Evolutionary conservation across 139 green algal species (phyloP).

Genomic region (Chlorella vulgaris): DNA sequence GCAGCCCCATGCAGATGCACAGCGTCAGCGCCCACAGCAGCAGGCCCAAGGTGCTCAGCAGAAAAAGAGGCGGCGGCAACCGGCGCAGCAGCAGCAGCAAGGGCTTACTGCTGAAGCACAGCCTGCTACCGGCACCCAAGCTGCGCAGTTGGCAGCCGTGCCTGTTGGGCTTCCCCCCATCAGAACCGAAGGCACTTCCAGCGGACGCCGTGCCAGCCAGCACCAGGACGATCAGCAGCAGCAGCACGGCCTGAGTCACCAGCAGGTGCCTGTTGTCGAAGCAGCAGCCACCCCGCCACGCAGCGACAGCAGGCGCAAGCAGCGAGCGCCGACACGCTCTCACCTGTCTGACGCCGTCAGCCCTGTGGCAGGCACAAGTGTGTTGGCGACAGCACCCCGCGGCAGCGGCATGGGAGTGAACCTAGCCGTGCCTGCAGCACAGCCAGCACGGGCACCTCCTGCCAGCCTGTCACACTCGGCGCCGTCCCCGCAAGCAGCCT

Average conservation of each 20-base stretch:
- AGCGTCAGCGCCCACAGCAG: not conserved
- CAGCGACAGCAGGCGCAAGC: conserved; percentile 1
- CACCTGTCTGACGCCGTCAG: not conserved
- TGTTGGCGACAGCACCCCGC: not conserved
- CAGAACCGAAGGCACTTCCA: no score
- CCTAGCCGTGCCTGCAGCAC: not conserved
- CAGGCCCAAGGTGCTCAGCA: not conserved
- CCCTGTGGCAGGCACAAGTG: not conserved
- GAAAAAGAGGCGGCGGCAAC: not conserved
- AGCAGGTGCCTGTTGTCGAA: no score
- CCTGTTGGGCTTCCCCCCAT: no score
- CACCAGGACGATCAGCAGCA: not conserved
- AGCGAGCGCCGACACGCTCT: not conserved
- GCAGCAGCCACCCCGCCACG: not conserved
- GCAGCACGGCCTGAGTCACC: not conserved
- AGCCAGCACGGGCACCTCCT: not conserved
- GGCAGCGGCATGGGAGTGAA: not conserved
- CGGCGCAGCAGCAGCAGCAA: not conserved
- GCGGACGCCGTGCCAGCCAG: not conserved
- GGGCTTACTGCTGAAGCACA: not conserved
- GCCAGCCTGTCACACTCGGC: not conserved
- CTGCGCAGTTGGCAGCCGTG: not conserved
- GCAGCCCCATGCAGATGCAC: not conserved
- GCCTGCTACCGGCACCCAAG: not conserved
- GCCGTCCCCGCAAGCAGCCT: not conserved